Conservation (phyloP, 805 yeast species). For the Saccharomyces paradoxus region DNA sequence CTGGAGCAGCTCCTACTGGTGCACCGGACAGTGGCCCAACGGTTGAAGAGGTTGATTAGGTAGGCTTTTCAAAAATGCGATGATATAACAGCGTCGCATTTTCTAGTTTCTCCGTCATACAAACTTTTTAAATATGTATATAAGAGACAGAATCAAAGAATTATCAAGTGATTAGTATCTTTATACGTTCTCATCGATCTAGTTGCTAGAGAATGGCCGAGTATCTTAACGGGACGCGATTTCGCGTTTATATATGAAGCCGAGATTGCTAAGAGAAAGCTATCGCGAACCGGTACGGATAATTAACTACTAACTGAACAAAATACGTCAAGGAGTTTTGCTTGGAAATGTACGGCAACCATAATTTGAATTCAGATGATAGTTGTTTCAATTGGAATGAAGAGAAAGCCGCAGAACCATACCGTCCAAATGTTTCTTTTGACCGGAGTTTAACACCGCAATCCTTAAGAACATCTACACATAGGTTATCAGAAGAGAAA, state of each 20-base stretch:
- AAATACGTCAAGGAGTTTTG: not conserved
- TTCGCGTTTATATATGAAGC: not conserved
- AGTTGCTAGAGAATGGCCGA: not conserved
- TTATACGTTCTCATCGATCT: not conserved
- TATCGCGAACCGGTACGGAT: not conserved
- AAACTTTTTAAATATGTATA: not conserved
- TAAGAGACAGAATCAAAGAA: not conserved
- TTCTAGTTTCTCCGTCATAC: not conserved
- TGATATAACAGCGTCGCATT: not conserved
- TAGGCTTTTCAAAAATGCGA: not conserved
- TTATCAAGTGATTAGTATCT: not conserved
- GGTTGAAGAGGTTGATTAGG: conserved; percentile 70
- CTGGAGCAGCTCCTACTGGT: conserved; percentile 50
- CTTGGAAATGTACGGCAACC: not conserved
- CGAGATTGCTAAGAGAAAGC: not conserved
- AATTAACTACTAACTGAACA: not conserved
- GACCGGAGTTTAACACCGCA: not conserved
- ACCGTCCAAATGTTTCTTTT: not conserved
- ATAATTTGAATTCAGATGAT: not conserved
- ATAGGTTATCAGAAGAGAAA: not conserved
- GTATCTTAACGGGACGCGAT: not conserved
- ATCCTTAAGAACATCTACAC: not conserved
- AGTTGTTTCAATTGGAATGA: not conserved
- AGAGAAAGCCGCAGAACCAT: not conserved
- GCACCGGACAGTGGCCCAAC: conserved; percentile 57